Percentiles rank a stretch among this genome's conserved stretches.
Conservation (phyloP, 192 early-diverging fungal genomes). For the Backusella sp. region DNA sequence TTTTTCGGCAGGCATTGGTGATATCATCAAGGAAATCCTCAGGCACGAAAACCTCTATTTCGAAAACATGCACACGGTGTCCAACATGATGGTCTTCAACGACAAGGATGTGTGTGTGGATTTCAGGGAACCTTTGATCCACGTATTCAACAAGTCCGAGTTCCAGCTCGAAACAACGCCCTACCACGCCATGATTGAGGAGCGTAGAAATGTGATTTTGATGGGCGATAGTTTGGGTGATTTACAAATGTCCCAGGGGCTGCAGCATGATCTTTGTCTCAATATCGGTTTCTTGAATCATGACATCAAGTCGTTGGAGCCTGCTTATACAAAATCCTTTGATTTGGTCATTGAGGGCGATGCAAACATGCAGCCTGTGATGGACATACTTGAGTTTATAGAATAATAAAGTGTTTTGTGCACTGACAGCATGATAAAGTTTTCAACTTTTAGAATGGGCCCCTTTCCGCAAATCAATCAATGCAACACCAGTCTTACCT, state of each 20-base stretch:
- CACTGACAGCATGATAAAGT: no score
- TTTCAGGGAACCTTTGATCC: conserved; percentile 68
- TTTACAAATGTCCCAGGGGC: conserved; percentile 62
- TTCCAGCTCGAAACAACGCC: conserved; percentile 45
- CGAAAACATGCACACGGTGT: conserved; percentile 66
- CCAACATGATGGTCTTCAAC: conserved; percentile 70
- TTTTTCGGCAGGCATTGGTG: conserved; percentile 69
- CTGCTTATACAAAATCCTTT: conserved; percentile 53
- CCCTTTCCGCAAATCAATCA: no score
- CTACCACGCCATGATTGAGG: conserved; percentile 42
- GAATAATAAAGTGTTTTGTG: background rate
- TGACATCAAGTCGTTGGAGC: conserved; percentile 50
- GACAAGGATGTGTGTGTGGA: conserved; percentile 48
- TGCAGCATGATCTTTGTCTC: conserved; percentile 54
- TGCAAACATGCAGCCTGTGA: conserved; percentile 29
- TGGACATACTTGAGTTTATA: conserved; percentile 19
- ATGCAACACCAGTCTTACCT: no score
- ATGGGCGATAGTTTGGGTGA: conserved; percentile 75
- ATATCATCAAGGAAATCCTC: conserved; percentile 63
- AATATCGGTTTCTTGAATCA: conserved; percentile 74
- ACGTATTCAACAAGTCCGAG: conserved; percentile 73
- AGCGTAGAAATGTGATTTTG: conserved; percentile 61
- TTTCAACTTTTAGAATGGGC: no score
- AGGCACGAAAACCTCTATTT: conserved; percentile 36
- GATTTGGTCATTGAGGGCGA: conserved; percentile 69